These are phyloP conservation scores for Eucalyptus dawsonii DNA, from an alignment of 345 rosid species.

Conservation along the genomic window DNA sequence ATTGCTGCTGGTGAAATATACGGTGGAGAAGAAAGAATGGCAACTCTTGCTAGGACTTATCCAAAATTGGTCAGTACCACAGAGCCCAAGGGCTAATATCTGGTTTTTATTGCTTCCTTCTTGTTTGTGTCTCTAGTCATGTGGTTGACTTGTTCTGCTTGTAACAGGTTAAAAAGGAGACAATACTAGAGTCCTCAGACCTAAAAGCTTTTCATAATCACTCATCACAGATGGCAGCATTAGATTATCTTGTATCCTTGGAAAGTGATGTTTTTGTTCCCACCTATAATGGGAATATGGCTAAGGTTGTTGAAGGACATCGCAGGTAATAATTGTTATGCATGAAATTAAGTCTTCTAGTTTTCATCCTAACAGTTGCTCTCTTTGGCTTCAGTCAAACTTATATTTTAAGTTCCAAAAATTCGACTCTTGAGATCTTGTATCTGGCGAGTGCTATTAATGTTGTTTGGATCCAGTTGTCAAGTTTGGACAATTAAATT, in stretches of 20 bases:
- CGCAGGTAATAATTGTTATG: conserved; percentile 41
- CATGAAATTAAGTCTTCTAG: neutral
- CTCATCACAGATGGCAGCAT: conserved; percentile 52
- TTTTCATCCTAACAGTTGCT: neutral
- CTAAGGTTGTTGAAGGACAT: conserved; percentile 98
- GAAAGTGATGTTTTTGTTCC: conserved; percentile 96
- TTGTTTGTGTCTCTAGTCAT: neutral
- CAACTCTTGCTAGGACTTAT: conserved; percentile 13
- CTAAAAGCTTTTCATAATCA: conserved; percentile 15
- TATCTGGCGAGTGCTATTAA: neutral
- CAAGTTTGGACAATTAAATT: neutral
- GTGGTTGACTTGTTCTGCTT: neutral
- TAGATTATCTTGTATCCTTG: conserved; percentile 87
- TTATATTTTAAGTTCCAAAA: neutral
- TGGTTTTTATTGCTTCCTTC: neutral
- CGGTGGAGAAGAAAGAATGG: conserved; percentile 30
- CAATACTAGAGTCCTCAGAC: conserved; percentile 6
- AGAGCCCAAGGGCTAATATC: neutral
- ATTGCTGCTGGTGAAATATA: conserved; percentile 47
- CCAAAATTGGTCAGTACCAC: conserved; percentile 28
- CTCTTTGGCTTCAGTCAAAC: neutral
- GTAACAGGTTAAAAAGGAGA: conserved; percentile 29
- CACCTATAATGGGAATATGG: conserved; percentile 98
- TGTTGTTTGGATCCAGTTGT: neutral
- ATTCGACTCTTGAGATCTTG: neutral